Percentiles rank a stretch among this genome's conserved stretches.
Conservation (phyloP, 768 basidiomycete species). For the Termitomyces bulborhizus region DNA sequence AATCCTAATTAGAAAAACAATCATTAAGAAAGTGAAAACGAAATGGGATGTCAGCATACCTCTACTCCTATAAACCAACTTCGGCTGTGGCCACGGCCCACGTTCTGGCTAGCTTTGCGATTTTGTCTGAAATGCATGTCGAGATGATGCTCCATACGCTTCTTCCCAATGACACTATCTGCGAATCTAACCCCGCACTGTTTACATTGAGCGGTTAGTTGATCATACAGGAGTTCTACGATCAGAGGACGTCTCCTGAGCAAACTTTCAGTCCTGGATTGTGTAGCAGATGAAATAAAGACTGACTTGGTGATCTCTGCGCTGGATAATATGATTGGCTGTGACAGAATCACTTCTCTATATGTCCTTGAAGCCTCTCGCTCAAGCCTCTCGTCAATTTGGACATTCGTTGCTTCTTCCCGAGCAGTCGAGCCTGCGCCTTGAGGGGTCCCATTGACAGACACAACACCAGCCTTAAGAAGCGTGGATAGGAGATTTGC, state of each 20-base stretch:
- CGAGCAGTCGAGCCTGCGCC: slow-evolving; percentile 39
- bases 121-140: slow-evolving; percentile 98
- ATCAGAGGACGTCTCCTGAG: slow-evolving; percentile 55
- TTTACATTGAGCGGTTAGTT: slow-evolving; percentile 79
- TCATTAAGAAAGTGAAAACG: slow-evolving; percentile 11
- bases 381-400: slow-evolving; percentile 27
- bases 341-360: slow-evolving; percentile 49
- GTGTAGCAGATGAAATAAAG: not conserved
- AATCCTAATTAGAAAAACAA: slow-evolving; percentile 53
- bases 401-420: slow-evolving; percentile 26
- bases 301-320: slow-evolving; percentile 70
- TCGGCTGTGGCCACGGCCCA: slow-evolving; percentile 81
- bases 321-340: slow-evolving; percentile 56
- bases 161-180: slow-evolving; percentile 65
- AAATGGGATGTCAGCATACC: slow-evolving; percentile 40
- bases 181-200: slow-evolving; percentile 90
- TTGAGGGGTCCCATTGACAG: slow-evolving; percentile 44
- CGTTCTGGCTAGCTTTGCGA: slow-evolving; percentile 68
- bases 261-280: slow-evolving; percentile 2
- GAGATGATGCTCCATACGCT: slow-evolving; percentile 78
- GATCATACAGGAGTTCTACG: slow-evolving; percentile 64
- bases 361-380: slow-evolving; percentile 52
- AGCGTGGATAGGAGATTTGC: slow-evolving; percentile 60
- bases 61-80: slow-evolving; percentile 85
- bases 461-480: slow-evolving; percentile 74